Evolutionary conservation across 352 stramenopile species (phyloP), one percentile per base, ranked within the genome.

Genomic region (Pythium guiyangense): DNA sequence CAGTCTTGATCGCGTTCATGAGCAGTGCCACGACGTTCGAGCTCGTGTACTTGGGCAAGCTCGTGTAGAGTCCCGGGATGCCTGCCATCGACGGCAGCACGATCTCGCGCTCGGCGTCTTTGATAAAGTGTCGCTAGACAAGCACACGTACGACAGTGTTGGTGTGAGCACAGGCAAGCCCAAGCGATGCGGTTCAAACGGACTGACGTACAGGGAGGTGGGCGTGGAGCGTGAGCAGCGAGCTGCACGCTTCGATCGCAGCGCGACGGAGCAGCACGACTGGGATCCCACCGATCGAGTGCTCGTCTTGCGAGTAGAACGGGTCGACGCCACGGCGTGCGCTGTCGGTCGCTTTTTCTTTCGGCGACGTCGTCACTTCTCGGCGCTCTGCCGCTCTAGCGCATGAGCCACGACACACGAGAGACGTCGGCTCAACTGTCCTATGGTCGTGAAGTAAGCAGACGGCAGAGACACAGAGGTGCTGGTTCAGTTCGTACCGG

Each of bases 11-110:
- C 15, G 79, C 81, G 51, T 84, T 90, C 69, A 90, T 89, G 17
- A 95, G 60, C 10, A 95, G 58, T n/a, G 77, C 83, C 15, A 95
- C 82, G 34, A 95, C 81, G 50, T 95, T 91, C 15, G 85, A 93
- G 64, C 77, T 92, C 14, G 81, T 90, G 49, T 92, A 86, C 54
- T 92, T 92, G 0, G 85, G 85, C 49, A 95, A 57, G 12, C 63
- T 86, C n/a, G 85, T 91, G 63, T 86, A 92, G 31, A 95, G 46
- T 34, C 82, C 81, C 46, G 74, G 66, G 47, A 91, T 79, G 11
- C 74, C 77, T 15, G 67, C 52, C 82, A 93, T 91, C 6, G 83
- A 71, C 10, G 73, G 43, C n/a, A 66, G 59, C 26, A 91, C 78
- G 31, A 92, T 77, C 20, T 78, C 65, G 39, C 75, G 80, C 39